A percentile compares a stretch with the other conserved stretches of the same genome.
Conservation (phyloP, 1,284 basidiomycete species). For the Stygiomarasmius scandens region DNA sequence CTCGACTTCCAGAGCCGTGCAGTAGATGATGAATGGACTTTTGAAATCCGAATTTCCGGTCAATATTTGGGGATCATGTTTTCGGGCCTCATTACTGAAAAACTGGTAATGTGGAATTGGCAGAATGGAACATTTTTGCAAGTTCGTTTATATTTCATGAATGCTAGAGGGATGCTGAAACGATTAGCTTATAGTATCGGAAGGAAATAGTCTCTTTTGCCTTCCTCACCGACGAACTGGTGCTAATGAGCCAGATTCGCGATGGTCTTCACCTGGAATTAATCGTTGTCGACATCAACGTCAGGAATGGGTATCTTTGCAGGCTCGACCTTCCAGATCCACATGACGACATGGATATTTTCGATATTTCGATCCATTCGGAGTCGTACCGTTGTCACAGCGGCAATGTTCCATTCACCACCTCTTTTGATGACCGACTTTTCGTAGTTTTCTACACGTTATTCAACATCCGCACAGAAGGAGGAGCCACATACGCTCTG, state of each 20-base stretch:
- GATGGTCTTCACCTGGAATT: background rate
- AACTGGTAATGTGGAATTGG: conserved; percentile 20
- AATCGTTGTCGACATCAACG: conserved; percentile 1
- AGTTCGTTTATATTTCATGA: conserved; percentile 1
- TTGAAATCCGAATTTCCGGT: conserved; percentile 9
- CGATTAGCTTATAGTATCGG: background rate
- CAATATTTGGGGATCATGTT: conserved; percentile 12
- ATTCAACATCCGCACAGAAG: background rate
- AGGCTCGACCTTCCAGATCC: background rate
- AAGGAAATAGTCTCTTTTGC: conserved; percentile 8
- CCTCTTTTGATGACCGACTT: conserved; percentile 11
- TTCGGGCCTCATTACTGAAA: background rate
- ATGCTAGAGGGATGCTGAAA: background rate
- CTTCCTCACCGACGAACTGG: conserved; percentile 12
- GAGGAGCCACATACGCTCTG: conserved; percentile 1
- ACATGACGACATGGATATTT: background rate
- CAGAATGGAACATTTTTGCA: conserved; percentile 8
- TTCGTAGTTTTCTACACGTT: conserved; percentile 13
- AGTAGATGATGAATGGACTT: background rate
- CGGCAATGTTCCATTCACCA: conserved; percentile 11
- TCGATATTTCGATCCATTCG: conserved; percentile 1
- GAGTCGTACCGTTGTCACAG: background rate
- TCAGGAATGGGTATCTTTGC: background rate
- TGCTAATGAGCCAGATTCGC: conserved; percentile 8
- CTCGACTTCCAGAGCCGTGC: background rate